These are phyloP conservation scores for Phlebiopsis flavidoalba DNA, from an alignment of 768 basidiomycete genomes.

Conservation along the genomic window DNA sequence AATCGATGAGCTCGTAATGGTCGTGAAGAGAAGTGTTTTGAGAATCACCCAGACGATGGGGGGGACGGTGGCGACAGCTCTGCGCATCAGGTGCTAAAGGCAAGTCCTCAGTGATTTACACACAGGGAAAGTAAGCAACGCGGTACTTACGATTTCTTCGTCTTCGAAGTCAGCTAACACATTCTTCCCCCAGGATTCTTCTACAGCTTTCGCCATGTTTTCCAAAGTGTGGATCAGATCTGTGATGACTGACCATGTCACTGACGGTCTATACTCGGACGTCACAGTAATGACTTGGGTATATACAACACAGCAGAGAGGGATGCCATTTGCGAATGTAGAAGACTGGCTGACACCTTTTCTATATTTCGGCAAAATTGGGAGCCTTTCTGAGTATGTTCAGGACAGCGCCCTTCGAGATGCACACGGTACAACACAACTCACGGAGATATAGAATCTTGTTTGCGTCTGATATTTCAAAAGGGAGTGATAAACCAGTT, in stretches of 20 bases:
- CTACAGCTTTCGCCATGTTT: slow-evolving; percentile 16
- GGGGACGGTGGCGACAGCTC: slow-evolving; percentile 38
- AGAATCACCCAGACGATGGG: slow-evolving; percentile 64
- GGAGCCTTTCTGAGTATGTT: slow-evolving; percentile 7
- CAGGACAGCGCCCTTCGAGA: too few relatives aligned
- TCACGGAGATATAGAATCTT: slow-evolving; percentile 13
- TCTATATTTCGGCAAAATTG: slow-evolving; percentile 14
- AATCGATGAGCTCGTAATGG: slow-evolving; percentile 64
- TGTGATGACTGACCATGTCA: slow-evolving; percentile 23
- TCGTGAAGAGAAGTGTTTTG: slow-evolving; percentile 74
- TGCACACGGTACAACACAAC: neutral
- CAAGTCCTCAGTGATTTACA: neutral
- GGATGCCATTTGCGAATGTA: slow-evolving; percentile 21
- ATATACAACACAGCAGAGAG: slow-evolving; percentile 17
- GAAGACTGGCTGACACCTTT: slow-evolving; percentile 14
- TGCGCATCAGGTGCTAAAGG: slow-evolving; percentile 38
- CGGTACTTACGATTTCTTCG: slow-evolving; percentile 27
- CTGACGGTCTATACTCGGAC: slow-evolving; percentile 18
- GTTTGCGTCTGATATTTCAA: neutral
- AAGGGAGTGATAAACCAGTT: neutral
- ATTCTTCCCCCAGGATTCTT: slow-evolving; percentile 25
- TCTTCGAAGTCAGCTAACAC: slow-evolving; percentile 19
- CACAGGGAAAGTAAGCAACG: neutral
- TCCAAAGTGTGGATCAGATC: slow-evolving; percentile 16
- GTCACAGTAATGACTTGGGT: slow-evolving; percentile 21